phyloP scores from a whole-genome alignment of 352 stramenopile species.

The Globisporangium carolinianum region DNA sequence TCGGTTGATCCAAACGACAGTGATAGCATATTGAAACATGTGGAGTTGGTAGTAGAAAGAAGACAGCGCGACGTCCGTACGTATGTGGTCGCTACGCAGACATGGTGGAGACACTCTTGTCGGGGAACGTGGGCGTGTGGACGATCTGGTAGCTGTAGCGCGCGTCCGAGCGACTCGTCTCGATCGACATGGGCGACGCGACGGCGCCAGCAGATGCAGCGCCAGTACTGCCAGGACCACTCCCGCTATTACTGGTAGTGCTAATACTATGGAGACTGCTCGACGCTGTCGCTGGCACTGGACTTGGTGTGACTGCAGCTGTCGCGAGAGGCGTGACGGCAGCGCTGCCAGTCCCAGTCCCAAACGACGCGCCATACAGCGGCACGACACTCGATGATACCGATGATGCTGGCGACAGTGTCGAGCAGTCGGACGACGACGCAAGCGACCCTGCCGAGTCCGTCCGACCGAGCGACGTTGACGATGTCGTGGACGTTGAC shows the following conservation, averaged over 20 bases:
- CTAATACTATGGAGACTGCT: conserved; percentile 2
- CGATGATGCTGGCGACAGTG: background rate
- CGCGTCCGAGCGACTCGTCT: conserved; percentile 18
- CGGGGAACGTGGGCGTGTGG: conserved; percentile 53
- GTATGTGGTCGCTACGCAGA: conserved; percentile 13
- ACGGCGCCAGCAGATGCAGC: background rate
- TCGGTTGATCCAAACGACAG: no score
- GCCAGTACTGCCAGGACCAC: background rate
- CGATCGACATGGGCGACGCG: conserved; percentile 11
- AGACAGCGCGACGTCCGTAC: no score
- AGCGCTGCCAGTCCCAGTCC: no score
- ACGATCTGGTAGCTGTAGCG: conserved; percentile 53
- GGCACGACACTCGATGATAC: background rate
- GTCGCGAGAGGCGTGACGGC: no score
- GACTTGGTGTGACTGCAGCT: background rate
- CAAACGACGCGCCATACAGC: background rate
- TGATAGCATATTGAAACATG: no score
- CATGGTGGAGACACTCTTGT: conserved; percentile 24
- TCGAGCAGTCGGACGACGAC: conserved; percentile 3
- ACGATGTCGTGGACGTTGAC: conserved; percentile 3
- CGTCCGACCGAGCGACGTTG: conserved; percentile 15
- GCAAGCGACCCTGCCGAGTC: conserved; percentile 17
- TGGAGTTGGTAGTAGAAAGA: no score
- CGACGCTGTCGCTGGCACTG: conserved; percentile 7
- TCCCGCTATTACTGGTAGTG: conserved; percentile 8